Evolutionary conservation across 495 filamentous ascomycete species (phyloP).

Genomic region (Aspergillus funiculosus): DNA sequence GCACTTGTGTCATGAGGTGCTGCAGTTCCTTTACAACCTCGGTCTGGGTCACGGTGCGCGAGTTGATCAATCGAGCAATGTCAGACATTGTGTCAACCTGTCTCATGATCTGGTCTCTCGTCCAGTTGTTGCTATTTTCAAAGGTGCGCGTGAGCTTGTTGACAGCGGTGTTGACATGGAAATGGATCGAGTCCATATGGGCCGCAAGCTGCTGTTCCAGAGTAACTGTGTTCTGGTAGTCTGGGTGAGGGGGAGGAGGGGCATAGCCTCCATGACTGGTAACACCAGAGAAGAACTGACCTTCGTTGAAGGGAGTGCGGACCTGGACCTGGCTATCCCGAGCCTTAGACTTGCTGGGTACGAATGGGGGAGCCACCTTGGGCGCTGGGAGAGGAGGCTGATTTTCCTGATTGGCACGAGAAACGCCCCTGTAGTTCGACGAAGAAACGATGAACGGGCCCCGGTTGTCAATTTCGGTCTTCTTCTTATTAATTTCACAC

Average conservation of each 20-base stretch:
- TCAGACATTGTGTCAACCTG: slow-evolving; percentile 19
- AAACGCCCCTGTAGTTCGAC: background rate
- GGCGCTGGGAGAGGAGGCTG: background rate
- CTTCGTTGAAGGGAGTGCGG: background rate
- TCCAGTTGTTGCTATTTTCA: slow-evolving; percentile 20
- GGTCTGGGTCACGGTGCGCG: slow-evolving; percentile 8
- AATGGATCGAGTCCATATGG: slow-evolving; percentile 19
- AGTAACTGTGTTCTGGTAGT: slow-evolving; percentile 24
- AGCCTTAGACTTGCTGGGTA: background rate
- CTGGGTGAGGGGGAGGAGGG: slow-evolving; percentile 21
- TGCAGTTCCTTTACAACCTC: slow-evolving; percentile 14
- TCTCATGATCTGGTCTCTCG: slow-evolving; percentile 18
- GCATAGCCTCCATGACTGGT: slow-evolving; percentile 24
- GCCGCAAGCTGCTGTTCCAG: slow-evolving; percentile 21
- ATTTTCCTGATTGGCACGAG: background rate
- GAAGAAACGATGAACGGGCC: slow-evolving; percentile 18
- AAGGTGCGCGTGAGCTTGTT: slow-evolving; percentile 12
- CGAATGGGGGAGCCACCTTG: background rate
- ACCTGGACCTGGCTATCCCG: slow-evolving; percentile 3
- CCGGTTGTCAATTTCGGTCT: background rate
- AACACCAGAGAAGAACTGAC: slow-evolving; percentile 2
- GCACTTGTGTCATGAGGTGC: slow-evolving; percentile 8
- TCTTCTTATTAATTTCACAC: background rate
- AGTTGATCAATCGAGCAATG: slow-evolving; percentile 9
- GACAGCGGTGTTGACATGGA: slow-evolving; percentile 15